Conservation (phyloP, 169 alveolate genomes). For the Plasmodium sp. region DNA sequence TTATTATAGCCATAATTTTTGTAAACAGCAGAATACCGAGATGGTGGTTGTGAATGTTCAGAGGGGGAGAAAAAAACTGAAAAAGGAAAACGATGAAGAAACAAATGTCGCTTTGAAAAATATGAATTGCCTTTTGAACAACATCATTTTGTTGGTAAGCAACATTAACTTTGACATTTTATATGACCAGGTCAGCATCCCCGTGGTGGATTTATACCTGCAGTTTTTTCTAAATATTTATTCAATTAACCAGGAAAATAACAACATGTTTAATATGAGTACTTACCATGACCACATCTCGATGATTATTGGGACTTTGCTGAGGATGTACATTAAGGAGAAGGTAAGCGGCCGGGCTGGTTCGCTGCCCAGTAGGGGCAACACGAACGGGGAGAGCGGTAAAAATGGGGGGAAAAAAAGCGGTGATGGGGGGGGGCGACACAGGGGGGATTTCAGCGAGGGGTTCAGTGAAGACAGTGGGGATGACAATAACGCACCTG, state of each 20-base stretch:
- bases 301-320: constrained; percentile 7
- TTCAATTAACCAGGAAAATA: constrained; percentile 43
- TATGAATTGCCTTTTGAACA: constrained; percentile 53
- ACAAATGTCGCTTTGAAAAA: constrained; percentile 31
- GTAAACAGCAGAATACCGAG: constrained; percentile 33
- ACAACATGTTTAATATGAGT: constrained; percentile 32
- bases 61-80: constrained; percentile 66
- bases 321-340: constrained; percentile 34
- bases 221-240: constrained; percentile 63
- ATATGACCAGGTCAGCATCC: constrained; percentile 17
- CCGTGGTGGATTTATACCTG: constrained; percentile 39
- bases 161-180: constrained; percentile 28
- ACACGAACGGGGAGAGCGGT: not conserved
- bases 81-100: constrained; percentile 65
- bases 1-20: constrained; percentile 43
- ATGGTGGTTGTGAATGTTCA: constrained; percentile 30
- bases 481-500: not conserved
- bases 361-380: not conserved
- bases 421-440: not conserved
- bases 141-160: constrained; percentile 57
- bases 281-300: constrained; percentile 37
- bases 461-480: constrained; percentile 1
- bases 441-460: not conserved
- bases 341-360: not conserved
- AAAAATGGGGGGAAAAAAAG: not conserved